A percentile compares a stretch with the other conserved stretches of the same genome.
Conservation (phyloP, 495 filamentous ascomycete species). For the Penicillium turbatum region DNA sequence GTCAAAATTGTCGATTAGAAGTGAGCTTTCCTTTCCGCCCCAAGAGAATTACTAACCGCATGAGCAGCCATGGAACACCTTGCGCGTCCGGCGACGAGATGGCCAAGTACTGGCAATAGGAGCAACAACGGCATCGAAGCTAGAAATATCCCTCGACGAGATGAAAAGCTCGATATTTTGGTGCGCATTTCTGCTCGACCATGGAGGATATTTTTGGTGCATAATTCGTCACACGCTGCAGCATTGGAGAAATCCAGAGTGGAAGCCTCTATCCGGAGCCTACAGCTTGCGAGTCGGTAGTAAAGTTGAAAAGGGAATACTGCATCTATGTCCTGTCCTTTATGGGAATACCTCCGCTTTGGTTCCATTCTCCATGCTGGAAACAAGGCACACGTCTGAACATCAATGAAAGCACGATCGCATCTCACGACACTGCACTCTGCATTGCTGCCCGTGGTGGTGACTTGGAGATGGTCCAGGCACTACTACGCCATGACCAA, state of each 20-base stretch:
- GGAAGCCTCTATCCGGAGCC: neutral
- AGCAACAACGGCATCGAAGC: neutral
- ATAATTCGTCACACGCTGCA: neutral
- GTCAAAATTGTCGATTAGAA: constrained; percentile 1
- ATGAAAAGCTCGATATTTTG: constrained; percentile 1
- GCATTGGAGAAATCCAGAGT: neutral
- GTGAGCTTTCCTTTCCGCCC: neutral
- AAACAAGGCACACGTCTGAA: neutral
- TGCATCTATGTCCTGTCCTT: neutral
- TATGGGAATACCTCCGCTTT: neutral
- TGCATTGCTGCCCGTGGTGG: constrained; percentile 1
- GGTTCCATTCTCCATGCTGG: neutral
- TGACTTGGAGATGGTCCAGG: neutral
- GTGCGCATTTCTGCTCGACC: constrained; percentile 1
- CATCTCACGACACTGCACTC: constrained; percentile 1
- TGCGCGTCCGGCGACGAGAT: neutral
- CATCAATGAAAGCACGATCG: neutral
- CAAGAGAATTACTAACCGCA: neutral
- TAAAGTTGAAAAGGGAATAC: neutral
- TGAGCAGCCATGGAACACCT: neutral
- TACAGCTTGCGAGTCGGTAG: neutral
- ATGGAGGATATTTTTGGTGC: neutral
- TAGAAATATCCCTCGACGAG: neutral
- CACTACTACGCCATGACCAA: neutral
- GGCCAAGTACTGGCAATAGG: neutral